Conservation (phyloP, 331 rosid species). For the Rosa hybrid region DNA sequence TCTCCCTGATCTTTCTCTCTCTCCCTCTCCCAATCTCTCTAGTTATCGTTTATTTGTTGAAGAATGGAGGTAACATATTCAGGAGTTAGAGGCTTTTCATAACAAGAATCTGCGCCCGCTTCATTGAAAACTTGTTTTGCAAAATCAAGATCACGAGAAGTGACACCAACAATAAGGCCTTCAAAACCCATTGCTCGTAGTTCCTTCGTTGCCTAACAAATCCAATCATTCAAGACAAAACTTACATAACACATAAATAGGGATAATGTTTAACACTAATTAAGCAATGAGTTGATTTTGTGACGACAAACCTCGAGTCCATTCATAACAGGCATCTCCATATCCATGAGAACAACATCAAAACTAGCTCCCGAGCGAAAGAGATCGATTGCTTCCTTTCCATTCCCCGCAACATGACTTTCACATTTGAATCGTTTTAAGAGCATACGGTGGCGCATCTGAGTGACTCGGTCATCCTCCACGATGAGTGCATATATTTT, state of each 20-base stretch:
- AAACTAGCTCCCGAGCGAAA: conserved; percentile 32
- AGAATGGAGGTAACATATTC: conserved; percentile 7
- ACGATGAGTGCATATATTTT: conserved; percentile 23
- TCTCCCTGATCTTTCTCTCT: background rate
- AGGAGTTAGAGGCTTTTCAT: conserved; percentile 22
- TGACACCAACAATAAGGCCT: conserved; percentile 34
- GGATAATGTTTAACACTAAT: background rate
- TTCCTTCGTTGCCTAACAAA: conserved; percentile 32
- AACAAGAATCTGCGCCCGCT: conserved; percentile 30
- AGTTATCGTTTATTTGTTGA: background rate
- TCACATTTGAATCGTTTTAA: conserved; percentile 8
- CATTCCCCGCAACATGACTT: conserved; percentile 20
- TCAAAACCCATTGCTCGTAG: conserved; percentile 30
- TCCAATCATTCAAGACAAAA: background rate
- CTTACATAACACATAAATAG: background rate
- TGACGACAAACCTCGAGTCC: conserved; percentile 29
- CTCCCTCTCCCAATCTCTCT: background rate
- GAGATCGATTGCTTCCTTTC: conserved; percentile 29
- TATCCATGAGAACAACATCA: conserved; percentile 38
- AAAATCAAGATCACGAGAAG: conserved; percentile 4
- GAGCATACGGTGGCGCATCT: conserved; percentile 15
- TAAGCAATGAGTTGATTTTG: background rate
- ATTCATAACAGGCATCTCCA: conserved; percentile 38
- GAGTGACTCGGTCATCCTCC: conserved; percentile 25
- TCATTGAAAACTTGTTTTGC: conserved; percentile 23